Evolutionary conservation across 768 basidiomycete genomes (phyloP), one percentile per base, ranked within the genome.

Genomic region (Boletus vinaceobasis): DNA sequence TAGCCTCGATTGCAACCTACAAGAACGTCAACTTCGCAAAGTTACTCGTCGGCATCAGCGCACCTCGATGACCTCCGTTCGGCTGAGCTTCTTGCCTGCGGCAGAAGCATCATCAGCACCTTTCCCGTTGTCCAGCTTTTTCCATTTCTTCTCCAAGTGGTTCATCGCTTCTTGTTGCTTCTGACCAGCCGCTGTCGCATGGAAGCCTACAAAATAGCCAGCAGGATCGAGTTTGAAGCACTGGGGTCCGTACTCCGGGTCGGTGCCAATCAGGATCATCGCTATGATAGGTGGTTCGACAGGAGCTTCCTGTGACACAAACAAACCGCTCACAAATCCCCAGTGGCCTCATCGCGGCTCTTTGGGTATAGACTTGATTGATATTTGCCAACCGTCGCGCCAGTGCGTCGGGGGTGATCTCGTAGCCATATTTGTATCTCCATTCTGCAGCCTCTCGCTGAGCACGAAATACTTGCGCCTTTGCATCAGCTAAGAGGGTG

Each of bases 131-230:
- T 91, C 87, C 31, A 93, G 77, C 71, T 93, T 93, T 79, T 98
- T 99, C 95, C 93, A 98, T 71, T 93, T 92, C 77, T 98, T 98
- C 77, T 99, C 97, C 42, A 99, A 79, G 66, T 93, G 90, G 71
- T 98, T 98, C 86, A 95, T 97, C 1, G 93, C 94, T 68, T 99
- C 97, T 67, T 97, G 96, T 65, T 98, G 97, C 65, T 99, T 98
- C 71, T 91, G 89, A 0, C 97, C 97, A 2, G 95, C 88, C 0
- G 96, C 86, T 2, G 96, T 96, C 9, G 97, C 97, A 63, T 98
- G 95, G 77, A 95, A 98, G 0, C 97, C 97, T 43, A 97, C 92
- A 69, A 95, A 99, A 75, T 97, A 98, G 5, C 97, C 97, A 3
- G 97, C 97, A 11, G 97, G 97, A 68, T 99, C 97, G 49, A 98